Base-by-base conservation (phyloP, 2,329 filamentous ascomycete genomes). In the Paecilomyces variotii region DNA sequence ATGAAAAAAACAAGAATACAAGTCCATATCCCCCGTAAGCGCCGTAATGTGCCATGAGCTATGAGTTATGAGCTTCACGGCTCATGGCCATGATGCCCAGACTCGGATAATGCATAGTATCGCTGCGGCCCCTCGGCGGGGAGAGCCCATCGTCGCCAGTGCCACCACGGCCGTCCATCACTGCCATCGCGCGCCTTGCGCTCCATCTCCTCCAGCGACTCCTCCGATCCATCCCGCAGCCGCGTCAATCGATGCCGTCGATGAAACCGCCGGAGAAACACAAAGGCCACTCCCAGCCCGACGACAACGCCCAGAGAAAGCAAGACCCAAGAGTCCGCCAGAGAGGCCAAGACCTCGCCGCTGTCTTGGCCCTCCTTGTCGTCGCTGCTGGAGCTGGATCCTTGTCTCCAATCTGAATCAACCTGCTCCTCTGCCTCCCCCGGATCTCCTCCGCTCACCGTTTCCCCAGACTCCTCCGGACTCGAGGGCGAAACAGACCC, bases 41-140 rank as follows among this genome's bases (percentile, higher is more conserved):
- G 24, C 50, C 50, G 25, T 52, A 52, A 26, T 52, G 2, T 52
- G 24, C 24, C 19, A 19, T 19, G 19, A 19, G 19, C 19, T 19
- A 19, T 19, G 19, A 19, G 19, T 19, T 19, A 19, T 14, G 45
- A 50, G n/a, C 45, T 19, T 52, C 50, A 52, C 24, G 39, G 39
- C 39, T 45, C 39, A 7, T 45, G 39, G 5, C 39, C 39, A 9
- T 45, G 39, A 45, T 45, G 24, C 50, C 56, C 60, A 45, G 61
- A 63, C 59, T 71, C 69, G 11, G 60, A 51, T 56, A 72, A 63
- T 7, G 70, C 66, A 54, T 68, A 65, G 53, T 72, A 71, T 12
- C 61, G 62, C 30, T 61, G 27, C 24, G 54, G 56, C 28, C 65
- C 63, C 27, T 57, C 54, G 4, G 52, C 54, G 34, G 55, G 54